phyloP scores from a whole-genome alignment of 768 basidiomycete genomes.

The Mycena amicta region DNA sequence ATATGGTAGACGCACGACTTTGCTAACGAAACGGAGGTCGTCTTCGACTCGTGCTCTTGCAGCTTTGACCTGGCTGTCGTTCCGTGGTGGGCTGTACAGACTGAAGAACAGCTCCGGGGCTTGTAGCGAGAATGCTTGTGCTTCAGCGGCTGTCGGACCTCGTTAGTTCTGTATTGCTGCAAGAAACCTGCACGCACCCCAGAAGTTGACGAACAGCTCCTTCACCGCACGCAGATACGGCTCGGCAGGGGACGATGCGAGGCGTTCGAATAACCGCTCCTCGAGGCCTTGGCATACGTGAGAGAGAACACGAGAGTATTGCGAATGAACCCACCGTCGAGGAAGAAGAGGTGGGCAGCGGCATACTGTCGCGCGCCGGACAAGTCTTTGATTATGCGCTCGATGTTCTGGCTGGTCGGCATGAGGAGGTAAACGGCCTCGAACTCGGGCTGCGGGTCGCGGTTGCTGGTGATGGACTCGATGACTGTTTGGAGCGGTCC shows the following conservation, averaged over 20 bases:
- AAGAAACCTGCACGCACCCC: conserved; percentile 58
- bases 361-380: conserved; percentile 68
- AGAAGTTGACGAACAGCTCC: conserved; percentile 92
- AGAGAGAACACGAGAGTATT: not conserved
- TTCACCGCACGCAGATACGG: conserved; percentile 75
- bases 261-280: conserved; percentile 73
- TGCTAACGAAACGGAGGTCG: conserved; percentile 77
- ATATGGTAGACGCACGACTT: conserved; percentile 68
- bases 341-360: conserved; percentile 88
- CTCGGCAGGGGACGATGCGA: conserved; percentile 77
- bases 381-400: conserved; percentile 89
- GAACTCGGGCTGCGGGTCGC: conserved; percentile 81
- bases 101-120: conserved; percentile 84
- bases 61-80: conserved; percentile 62
- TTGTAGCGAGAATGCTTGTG: conserved; percentile 81
- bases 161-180: conserved; percentile 4
- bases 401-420: conserved; percentile 93
- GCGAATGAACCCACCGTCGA: conserved; percentile 61
- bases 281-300: conserved; percentile 59
- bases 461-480: conserved; percentile 82
- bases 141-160: conserved; percentile 73
- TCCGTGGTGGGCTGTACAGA: conserved; percentile 82
- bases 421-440: conserved; percentile 95
- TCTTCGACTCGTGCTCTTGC: conserved; percentile 83
- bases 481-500: conserved; percentile 62